Evolutionary conservation across 352 stramenopile genomes (phyloP), one percentile per base, ranked within the genome.

Genomic region (Hyphochytrium catenoides): DNA sequence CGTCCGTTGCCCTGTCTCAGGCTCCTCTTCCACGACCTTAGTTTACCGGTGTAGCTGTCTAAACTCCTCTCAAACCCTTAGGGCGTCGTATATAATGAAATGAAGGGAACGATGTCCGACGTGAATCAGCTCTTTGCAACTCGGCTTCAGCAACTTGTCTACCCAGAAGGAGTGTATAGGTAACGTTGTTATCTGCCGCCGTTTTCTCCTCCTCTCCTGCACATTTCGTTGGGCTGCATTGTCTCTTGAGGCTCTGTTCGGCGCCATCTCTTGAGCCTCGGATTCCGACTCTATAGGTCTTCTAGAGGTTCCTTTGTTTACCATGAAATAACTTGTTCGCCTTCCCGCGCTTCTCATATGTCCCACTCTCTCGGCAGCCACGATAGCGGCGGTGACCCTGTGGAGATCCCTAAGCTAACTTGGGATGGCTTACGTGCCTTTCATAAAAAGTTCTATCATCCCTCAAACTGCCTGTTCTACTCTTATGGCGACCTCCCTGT

Each of bases 11-110:
- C 14, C 14, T 3, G n/a, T 14, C 31, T 33, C 14, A 36, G n/a
- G n/a, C 18, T 41, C 0, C 32, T 42, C 7, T 29, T 9, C 15
- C 21, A 48, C 36, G 42, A 50, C 8, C 37, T 52, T 31, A 18
- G 50, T 35, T 16, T 19, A 7, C 30, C 56, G 8, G 46, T 55
- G 38, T 41, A 44, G 14, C 22, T 18, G 12, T 40, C 9, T 21
- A 8, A 39, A 36, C 23, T 36, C 11, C 11, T 14, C 12, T 14
- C 12, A 14, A 36, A 14, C 12, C 23, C n/a, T 39, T 46, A 38
- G 41, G 89, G 89, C 29, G 87, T 98, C n/a, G 89, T 98, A n/a
- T 94, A 93, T 51, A 97, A 97, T 48, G 90, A 98, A 60, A 98
- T 98, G 91, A 98, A 98, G 52, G 88, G 91, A 30, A 82, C 95